Evolutionary conservation across 345 rosid genomes (phyloP).

Genomic region (Melaleuca quinquenervia): DNA sequence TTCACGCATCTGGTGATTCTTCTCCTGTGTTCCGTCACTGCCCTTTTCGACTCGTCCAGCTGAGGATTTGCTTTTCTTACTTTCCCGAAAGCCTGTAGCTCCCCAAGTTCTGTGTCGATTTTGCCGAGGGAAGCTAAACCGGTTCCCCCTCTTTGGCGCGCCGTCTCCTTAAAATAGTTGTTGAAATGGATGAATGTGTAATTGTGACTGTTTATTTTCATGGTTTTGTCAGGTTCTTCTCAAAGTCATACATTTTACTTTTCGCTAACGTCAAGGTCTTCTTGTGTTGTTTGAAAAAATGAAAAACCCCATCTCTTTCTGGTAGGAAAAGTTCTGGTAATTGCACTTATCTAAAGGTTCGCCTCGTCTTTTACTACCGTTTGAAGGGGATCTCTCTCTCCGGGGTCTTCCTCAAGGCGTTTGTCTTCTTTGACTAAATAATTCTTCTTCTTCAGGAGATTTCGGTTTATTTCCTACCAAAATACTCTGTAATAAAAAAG

Average conservation of each 20-base stretch:
- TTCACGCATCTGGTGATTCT: background rate
- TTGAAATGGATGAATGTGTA: background rate
- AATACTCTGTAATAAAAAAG: background rate
- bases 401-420: background rate
- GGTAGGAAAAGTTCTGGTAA: background rate
- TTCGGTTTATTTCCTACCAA: background rate
- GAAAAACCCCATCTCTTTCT: background rate
- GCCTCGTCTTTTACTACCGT: background rate
- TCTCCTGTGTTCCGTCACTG: background rate
- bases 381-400: background rate
- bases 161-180: background rate
- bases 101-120: background rate
- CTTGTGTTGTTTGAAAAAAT: background rate
- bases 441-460: background rate
- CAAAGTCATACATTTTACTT: background rate
- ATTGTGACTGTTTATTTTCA: background rate
- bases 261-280: background rate
- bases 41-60: background rate
- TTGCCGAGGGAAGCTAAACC: background rate
- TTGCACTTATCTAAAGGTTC: background rate
- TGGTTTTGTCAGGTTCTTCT: background rate
- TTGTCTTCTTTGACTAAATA: background rate
- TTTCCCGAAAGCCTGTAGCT: background rate
- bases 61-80: background rate
- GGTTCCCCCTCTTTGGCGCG: background rate